Percentiles rank a stretch among this genome's conserved stretches.
phyloP scores from a whole-genome alignment of 805 yeast species.

The Grigorovia humatica region DNA sequence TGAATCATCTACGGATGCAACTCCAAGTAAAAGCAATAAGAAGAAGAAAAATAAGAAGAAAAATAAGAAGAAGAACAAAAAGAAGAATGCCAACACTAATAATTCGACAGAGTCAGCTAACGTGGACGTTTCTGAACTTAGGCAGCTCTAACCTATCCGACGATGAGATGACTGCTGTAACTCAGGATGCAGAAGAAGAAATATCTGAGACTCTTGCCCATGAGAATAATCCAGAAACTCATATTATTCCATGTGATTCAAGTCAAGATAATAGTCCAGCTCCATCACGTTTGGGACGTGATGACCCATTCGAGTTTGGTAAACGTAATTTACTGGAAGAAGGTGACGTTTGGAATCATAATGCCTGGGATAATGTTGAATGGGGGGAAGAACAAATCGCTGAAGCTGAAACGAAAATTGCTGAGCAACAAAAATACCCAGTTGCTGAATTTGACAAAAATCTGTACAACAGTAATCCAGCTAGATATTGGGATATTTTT shows the following conservation, averaged over 20 bases:
- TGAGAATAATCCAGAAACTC: constrained; percentile 9
- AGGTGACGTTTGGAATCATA: constrained; percentile 80
- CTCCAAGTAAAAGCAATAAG: constrained; percentile 10
- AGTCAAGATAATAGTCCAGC: constrained; percentile 5
- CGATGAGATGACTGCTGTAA: constrained; percentile 12
- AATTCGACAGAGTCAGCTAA: constrained; percentile 4
- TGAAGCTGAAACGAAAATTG: constrained; percentile 65
- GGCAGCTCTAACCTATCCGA: constrained; percentile 19
- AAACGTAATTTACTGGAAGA: constrained; percentile 64
- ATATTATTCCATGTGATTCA: background rate
- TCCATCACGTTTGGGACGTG: constrained; percentile 60
- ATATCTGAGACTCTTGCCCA: constrained; percentile 15
- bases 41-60: constrained; percentile 25
- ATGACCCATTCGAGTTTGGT: constrained; percentile 86
- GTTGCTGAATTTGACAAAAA: constrained; percentile 81
- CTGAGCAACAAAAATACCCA: constrained; percentile 67
- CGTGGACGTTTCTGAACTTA: constrained; percentile 18
- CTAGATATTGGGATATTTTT: constrained; percentile 89
- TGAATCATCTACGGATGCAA: constrained; percentile 39
- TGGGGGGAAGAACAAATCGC: constrained; percentile 87
- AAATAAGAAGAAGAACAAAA: constrained; percentile 14
- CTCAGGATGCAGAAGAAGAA: constrained; percentile 19
- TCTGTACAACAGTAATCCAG: constrained; percentile 74
- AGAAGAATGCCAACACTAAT: background rate
- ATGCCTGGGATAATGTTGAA: constrained; percentile 93